Conservation (phyloP, 1,284 basidiomycete genomes). For the Ganoderma sinense region DNA sequence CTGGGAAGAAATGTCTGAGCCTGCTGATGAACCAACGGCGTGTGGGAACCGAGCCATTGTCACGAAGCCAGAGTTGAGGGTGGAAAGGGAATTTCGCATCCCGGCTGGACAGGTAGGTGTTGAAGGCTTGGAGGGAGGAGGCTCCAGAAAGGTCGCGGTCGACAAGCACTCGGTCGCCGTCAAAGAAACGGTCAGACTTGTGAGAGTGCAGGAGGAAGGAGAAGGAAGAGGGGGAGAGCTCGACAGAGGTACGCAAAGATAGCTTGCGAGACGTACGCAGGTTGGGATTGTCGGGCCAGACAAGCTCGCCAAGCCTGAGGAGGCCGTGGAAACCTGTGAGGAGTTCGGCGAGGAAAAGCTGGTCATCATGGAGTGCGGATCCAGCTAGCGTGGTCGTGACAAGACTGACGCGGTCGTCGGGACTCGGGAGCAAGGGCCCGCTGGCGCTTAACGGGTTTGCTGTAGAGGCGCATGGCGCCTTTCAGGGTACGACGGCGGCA, state of each 20-base stretch:
- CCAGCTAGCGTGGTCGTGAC: too few relatives aligned
- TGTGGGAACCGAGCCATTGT: slow-evolving; percentile 33
- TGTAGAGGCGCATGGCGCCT: too few relatives aligned
- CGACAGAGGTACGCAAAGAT: neutral
- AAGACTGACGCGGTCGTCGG: too few relatives aligned
- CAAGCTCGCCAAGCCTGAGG: neutral
- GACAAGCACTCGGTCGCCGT: neutral
- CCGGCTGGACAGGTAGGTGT: slow-evolving; percentile 25
- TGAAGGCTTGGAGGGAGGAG: neutral
- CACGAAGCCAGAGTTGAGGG: slow-evolving; percentile 31
- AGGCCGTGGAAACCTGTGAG: neutral
- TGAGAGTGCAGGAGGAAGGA: neutral
- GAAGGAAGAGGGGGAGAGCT: neutral
- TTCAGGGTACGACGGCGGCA: too few relatives aligned
- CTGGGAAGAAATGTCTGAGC: slow-evolving; percentile 25
- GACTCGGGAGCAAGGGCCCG: too few relatives aligned
- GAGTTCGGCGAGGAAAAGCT: neutral
- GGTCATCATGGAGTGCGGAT: neutral
- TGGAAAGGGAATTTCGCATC: slow-evolving; percentile 27
- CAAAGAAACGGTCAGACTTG: neutral
- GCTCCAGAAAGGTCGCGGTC: neutral
- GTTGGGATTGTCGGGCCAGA: neutral
- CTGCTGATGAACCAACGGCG: slow-evolving; percentile 36
- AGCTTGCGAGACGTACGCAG: neutral
- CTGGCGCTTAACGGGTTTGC: too few relatives aligned